Base-by-base conservation (phyloP, 1,284 basidiomycete species). In the Ustilago vetiveriae region DNA sequence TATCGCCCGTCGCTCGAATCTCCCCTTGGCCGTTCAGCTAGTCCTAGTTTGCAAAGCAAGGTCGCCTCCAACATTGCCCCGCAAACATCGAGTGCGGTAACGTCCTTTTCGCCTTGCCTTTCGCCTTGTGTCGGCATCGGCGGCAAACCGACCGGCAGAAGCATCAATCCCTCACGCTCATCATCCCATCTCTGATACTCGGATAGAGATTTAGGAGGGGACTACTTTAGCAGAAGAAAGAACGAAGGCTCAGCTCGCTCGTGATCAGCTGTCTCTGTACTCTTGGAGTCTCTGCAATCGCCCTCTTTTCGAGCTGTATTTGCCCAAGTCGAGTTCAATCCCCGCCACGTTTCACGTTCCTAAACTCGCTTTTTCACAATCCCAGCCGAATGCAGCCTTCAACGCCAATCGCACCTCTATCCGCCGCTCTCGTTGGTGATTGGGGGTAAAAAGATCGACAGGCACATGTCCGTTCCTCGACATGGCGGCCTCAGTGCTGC, bases 391-490 rank as follows among this genome's bases (percentile, higher is more conserved):
- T 29, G 6, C 27, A 29, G 27, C 27, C 27, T 13, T 29, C 27
- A 29, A 29, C 27, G n/a, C 8, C 6, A 17, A 43, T 48, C 53
- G 39, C 45, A 48, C 19, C 7, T 43, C 29, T 30, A 38, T 3
- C n/a, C n/a, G n/a, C n/a, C n/a, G 22, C 22, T 24, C 16, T 11
- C 17, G 23, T 33, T n/a, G 44, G 17, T 22, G 30, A 41, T 14
- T n/a, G n/a, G n/a, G n/a, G n/a, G n/a, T n/a, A n/a, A n/a, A n/a
- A 16, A 29, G 52, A 54, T 46, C 44, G 38, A 46, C 52, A 54
- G 26, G 24, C 17, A 37, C 23, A 51, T 8, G 44, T 6, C 26
- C 13, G n/a, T n/a, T n/a, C n/a, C n/a, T n/a, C n/a, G n/a, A n/a
- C n/a, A n/a, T n/a, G n/a, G n/a, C n/a, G n/a, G n/a, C n/a, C n/a